A percentile compares a stretch with the other conserved stretches of the same genome.
Conservation (phyloP, 495 filamentous ascomycete genomes). For the Oidiodendron maius region DNA sequence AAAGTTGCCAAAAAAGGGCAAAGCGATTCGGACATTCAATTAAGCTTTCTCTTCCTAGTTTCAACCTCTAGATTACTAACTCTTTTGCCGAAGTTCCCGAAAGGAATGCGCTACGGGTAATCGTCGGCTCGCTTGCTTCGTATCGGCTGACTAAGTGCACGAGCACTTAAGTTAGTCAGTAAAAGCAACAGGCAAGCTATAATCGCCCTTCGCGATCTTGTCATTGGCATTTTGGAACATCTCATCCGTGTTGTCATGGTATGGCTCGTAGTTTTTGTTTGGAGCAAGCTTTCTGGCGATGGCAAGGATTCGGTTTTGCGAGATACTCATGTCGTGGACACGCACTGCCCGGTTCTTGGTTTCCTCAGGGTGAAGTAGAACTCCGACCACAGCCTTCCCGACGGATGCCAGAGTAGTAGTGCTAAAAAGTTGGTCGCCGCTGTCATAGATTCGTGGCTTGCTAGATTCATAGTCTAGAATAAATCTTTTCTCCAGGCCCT, state of each 20-base stretch:
- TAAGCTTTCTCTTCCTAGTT: too few species aligned
- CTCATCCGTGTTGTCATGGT: conserved; percentile 19
- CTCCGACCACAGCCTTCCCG: conserved; percentile 32
- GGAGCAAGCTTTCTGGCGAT: conserved; percentile 32
- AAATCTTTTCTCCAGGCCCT: conserved; percentile 31
- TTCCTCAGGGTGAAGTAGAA: conserved; percentile 37
- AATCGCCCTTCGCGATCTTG: conserved; percentile 20
- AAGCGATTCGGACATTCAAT: too few species aligned
- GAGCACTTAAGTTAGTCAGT: too few species aligned
- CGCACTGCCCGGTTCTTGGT: conserved; percentile 43
- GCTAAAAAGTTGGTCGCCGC: conserved; percentile 35
- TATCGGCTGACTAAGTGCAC: too few species aligned
- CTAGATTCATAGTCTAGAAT: conserved; percentile 30
- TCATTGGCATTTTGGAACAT: conserved; percentile 24
- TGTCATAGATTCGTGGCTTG: conserved; percentile 26
- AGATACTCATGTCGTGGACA: conserved; percentile 31
- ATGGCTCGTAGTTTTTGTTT: conserved; percentile 17
- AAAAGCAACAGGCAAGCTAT: too few species aligned
- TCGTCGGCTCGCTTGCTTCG: too few species aligned
- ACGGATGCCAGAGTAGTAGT: conserved; percentile 33
- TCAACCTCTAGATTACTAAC: too few species aligned
- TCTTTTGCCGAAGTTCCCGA: too few species aligned
- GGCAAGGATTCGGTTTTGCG: conserved; percentile 34
- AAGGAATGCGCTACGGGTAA: too few species aligned
- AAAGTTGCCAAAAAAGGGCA: too few species aligned